Evolutionary conservation across 140 eudicot species (phyloP), one percentile per base, ranked within the genome.

Genomic region (Anethum foeniculum): DNA sequence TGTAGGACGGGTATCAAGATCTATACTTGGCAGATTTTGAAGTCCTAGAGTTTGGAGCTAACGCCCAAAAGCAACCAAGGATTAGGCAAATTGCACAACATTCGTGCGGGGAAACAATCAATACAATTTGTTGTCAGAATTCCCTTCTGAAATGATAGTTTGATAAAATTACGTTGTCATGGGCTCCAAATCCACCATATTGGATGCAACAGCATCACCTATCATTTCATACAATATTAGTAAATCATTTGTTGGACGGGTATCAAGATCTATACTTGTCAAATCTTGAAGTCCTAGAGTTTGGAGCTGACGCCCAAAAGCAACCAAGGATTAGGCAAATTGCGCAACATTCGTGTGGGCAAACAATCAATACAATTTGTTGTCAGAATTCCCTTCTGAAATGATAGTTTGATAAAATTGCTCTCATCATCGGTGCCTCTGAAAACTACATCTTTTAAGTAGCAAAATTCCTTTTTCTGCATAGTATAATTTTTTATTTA

Each of bases 361-460:
- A 94, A 85, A 81, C 97, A 94, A 58, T 94, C 99, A 80, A 94
- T 94, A 87, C 99, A 94, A 77, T 94, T 94, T 32, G 99, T 94
- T 82, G 97, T 84, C 32, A 94, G 82, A 51, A 94, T 91, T 80
- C 97, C 99, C 71, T 86, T 87, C 84, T 34, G 3, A 34, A 34
- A 34, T 34, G 3, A 34, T 34, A 34, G 38, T 34, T 34, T 34
- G 38, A 34, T 34, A 34, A 34, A 34, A 34, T 79, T 52, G 80
- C 82, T 79, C 54, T 79, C 79, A 69, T 74, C 71, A 72, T 76
- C 25, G 36, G 41, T 58, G 77, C 65, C 84, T 77, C 71, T 54
- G 85, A 52, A 79, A 75, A 65, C 71, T 47, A 46, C 76, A 47
- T 76, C 76, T 69, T 81, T 60, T 52, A 78, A 32, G 60, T 80